Evolutionary conservation across 2,329 filamentous ascomycete species (phyloP).

Genomic region (Gaeumannomyces sp.): DNA sequence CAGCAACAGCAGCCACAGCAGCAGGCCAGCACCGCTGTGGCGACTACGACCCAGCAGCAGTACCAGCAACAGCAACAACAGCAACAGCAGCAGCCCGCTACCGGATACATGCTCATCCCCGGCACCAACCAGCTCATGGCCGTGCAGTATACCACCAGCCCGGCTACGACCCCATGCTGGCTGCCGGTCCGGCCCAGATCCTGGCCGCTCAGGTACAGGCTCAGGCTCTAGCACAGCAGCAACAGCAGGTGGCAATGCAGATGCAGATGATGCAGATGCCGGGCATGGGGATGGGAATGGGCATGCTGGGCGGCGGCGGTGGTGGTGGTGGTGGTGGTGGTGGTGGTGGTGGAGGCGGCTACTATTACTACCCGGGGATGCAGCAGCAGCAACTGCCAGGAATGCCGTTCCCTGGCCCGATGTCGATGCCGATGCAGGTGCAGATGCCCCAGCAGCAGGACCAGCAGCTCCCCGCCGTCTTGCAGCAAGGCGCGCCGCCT

Average conservation of each 20-base stretch:
- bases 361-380: conserved; percentile 3
- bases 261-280: neutral
- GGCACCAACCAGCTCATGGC: neutral
- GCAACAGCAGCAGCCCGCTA: neutral
- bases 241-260: neutral
- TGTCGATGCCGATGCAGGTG: neutral
- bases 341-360: neutral
- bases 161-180: neutral
- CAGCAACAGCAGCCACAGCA: no score
- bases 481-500: neutral
- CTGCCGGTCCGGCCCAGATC: conserved; percentile 1
- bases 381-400: neutral
- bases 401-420: neutral
- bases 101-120: neutral
- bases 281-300: neutral
- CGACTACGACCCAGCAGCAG: neutral
- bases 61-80: neutral
- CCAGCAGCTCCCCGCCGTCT: neutral
- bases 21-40: no score
- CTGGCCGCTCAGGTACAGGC: neutral
- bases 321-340: no score
- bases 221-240: neutral
- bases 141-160: neutral
- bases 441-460: neutral
- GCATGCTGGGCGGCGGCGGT: neutral